A percentile compares a stretch with the other conserved stretches of the same genome.
These are phyloP conservation scores for Chlamydomonas incerta DNA, from an alignment of 139 green algal genomes.

Conservation along the genomic window DNA sequence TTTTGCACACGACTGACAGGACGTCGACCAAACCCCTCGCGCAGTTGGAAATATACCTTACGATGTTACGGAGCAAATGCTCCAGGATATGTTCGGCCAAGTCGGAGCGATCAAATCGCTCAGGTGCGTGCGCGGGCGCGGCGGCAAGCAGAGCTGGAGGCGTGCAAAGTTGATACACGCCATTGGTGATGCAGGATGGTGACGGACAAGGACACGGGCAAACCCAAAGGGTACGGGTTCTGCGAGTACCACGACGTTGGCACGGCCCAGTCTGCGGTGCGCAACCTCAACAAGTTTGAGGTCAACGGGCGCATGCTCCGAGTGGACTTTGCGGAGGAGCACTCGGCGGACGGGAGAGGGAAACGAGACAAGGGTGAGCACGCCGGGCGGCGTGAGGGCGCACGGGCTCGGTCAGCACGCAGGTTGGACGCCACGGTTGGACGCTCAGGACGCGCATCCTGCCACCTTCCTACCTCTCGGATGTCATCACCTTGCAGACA, in stretches of 20 bases:
- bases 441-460: no score
- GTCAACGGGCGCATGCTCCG: conserved; percentile 72
- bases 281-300: conserved; percentile 83
- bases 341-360: conserved; percentile 7
- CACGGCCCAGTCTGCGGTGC: conserved; percentile 87
- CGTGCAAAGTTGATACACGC: neutral
- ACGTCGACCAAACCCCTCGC: neutral
- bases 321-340: conserved; percentile 79
- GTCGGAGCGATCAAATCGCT: conserved; percentile 85
- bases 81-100: conserved; percentile 76
- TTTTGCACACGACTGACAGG: neutral
- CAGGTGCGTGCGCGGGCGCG: conserved; percentile 54
- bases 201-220: conserved; percentile 93
- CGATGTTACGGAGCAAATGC: conserved; percentile 81
- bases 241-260: conserved; percentile 92
- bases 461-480: no score
- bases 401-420: no score
- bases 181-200: conserved; percentile 84
- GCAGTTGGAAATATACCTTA: conserved; percentile 89
- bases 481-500: neutral
- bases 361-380: conserved; percentile 21
- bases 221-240: conserved; percentile 95
- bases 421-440: no score
- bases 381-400: neutral
- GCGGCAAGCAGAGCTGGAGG: no score